Percentiles rank a stretch among this genome's conserved stretches.
These are phyloP conservation scores for Tilletia setariae DNA, from an alignment of 1,284 basidiomycete genomes.

Conservation along the genomic window DNA sequence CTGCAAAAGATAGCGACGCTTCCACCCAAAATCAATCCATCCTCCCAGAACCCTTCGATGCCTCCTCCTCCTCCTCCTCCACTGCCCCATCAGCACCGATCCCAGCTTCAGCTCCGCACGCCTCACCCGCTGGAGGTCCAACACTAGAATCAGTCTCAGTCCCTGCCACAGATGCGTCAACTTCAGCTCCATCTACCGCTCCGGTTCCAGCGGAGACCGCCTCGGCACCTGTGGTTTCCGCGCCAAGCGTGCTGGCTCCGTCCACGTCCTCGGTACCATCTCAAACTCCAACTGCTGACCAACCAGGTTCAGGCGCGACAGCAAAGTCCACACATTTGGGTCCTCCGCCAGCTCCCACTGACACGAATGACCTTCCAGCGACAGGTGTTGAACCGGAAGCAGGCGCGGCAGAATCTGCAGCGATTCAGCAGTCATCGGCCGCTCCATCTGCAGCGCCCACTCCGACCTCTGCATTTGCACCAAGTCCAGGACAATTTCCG, in stretches of 20 bases:
- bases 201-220: neutral
- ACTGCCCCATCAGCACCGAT: neutral
- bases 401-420: neutral
- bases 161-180: no score
- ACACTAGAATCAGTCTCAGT: neutral
- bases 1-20: no score
- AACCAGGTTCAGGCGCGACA: no score
- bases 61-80: no score
- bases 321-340: neutral
- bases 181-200: neutral
- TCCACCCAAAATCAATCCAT: no score
- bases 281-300: no score
- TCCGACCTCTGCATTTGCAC: no score
- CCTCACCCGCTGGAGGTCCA: neutral
- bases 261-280: no score
- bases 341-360: neutral
- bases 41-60: no score
- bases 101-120: neutral
- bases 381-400: neutral
- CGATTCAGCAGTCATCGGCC: neutral
- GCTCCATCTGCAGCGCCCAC: neutral
- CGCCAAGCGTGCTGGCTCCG: no score
- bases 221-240: no score
- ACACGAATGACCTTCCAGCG: neutral
- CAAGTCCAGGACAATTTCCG: neutral